These are phyloP conservation scores for Pterocarpus macrocarpus DNA, from an alignment of 306 rosid species.

Conservation along the genomic window DNA sequence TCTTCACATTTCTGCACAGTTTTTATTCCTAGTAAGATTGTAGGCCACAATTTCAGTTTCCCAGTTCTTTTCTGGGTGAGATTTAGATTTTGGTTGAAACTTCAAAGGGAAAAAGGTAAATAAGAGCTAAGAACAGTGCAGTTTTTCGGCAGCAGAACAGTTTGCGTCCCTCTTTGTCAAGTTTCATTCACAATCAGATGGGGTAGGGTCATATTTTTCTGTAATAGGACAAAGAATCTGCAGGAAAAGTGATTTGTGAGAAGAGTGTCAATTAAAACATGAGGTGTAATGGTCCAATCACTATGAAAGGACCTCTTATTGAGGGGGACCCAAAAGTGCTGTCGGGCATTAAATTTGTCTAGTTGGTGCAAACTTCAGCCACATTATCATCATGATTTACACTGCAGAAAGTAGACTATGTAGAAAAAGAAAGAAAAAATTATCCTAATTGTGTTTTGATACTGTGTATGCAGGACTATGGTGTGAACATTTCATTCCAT, in stretches of 20 bases:
- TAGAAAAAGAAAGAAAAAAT: constrained; percentile 33
- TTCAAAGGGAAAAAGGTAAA: not conserved
- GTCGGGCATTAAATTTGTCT: constrained; percentile 35
- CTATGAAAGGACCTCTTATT: not conserved
- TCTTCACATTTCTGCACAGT: not conserved
- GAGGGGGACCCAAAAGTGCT: constrained; percentile 46
- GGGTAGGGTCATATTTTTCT: constrained; percentile 14
- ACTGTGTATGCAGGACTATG: constrained; percentile 67
- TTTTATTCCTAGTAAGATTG: not conserved
- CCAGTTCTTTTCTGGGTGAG: not conserved
- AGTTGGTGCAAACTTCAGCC: constrained; percentile 49
- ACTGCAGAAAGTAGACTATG: constrained; percentile 40
- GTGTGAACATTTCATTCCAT: constrained; percentile 66
- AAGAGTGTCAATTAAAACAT: constrained; percentile 16
- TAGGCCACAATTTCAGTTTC: not conserved
- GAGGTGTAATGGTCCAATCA: constrained; percentile 6
- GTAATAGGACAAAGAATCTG: constrained; percentile 28
- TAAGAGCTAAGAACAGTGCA: not conserved
- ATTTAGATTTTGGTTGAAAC: not conserved
- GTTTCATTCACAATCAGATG: not conserved
- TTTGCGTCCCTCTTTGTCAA: not conserved
- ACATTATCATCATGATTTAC: constrained; percentile 40
- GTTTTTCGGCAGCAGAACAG: constrained; percentile 10
- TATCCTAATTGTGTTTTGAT: constrained; percentile 44
- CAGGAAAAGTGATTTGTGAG: constrained; percentile 26